Evolutionary conservation across 2,329 filamentous ascomycete genomes (phyloP), one percentile per base, ranked within the genome.

Genomic region (Pseudopyrenochaeta lycopersici): DNA sequence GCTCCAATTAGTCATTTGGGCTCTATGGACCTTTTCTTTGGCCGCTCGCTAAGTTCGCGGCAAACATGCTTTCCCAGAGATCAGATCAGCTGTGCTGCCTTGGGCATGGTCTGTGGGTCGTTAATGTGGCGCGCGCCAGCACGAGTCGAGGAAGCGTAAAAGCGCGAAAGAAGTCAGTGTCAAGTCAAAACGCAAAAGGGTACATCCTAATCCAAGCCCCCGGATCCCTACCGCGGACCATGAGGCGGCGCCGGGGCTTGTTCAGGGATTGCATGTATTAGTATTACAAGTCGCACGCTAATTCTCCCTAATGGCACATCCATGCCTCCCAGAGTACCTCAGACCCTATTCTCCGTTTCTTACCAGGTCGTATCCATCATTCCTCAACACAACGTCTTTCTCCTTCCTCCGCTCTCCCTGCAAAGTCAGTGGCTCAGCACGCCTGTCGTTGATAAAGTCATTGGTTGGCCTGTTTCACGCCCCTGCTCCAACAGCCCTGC

Each of bases 381-480:
- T 55, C 59, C 57, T 61, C 62, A 66, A 59, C 68, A 66, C 69
- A 55, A 67, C 63, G 39, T 49, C 63, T 49, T 61, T 48, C 50
- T 66, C 62, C 60, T 54, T 60, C 63, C 51, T 54, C 66, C 62
- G 52, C 60, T 50, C 55, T 42, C 52, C 64, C 48, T 64, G 56
- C 61, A 65, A 63, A 62, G 31, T 57, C 63, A 70, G 73, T 73
- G 73, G 73, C 72, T 73, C 68, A 72, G 66, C 69, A 64, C 65
- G 63, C 57, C 60, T 67, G 59, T 63, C 61, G 59, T 66, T 63
- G 54, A 64, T 57, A 49, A 62, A 72, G 56, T 64, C 58, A 74
- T 75, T 75, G 73, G 73, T 66, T 64, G 65, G 63, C 63, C 60
- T 72, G 72, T 76, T 75, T 76, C 74, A 77, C 55, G 36, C 51